A percentile compares a stretch with the other conserved stretches of the same genome.
Evolutionary conservation across 805 yeast species (phyloP).

Genomic region (Myxozyma mucilagina): DNA sequence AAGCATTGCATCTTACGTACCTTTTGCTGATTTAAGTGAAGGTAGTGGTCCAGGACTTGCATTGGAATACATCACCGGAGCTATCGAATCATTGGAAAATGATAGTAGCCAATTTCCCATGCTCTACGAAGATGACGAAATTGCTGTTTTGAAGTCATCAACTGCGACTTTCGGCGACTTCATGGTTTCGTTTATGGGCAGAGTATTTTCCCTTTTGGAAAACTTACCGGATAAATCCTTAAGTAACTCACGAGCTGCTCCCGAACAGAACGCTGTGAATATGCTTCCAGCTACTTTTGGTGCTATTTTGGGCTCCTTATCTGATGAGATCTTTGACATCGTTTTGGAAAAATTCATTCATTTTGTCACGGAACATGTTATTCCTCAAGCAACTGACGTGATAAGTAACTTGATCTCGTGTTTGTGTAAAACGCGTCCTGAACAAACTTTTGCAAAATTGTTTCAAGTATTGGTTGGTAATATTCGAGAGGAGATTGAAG

Average conservation of each 20-base stretch:
- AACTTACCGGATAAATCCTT: slow-evolving; percentile 61
- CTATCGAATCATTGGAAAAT: slow-evolving; percentile 55
- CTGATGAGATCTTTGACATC: slow-evolving; percentile 36
- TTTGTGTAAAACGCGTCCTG: slow-evolving; percentile 64
- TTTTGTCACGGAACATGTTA: slow-evolving; percentile 60
- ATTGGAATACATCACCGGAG: slow-evolving; percentile 63
- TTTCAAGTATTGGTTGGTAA: slow-evolving; percentile 50
- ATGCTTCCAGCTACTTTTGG: slow-evolving; percentile 44
- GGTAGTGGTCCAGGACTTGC: slow-evolving; percentile 43
- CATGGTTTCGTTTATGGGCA: slow-evolving; percentile 55
- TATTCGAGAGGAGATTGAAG: slow-evolving; percentile 65
- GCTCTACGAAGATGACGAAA: slow-evolving; percentile 46
- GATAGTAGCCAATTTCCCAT: slow-evolving; percentile 3
- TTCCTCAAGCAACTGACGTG: slow-evolving; percentile 59
- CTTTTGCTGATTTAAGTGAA: slow-evolving; percentile 61
- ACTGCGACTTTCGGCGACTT: slow-evolving; percentile 68
- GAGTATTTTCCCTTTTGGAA: slow-evolving; percentile 65
- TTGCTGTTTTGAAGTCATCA: slow-evolving; percentile 68
- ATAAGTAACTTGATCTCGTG: slow-evolving; percentile 73
- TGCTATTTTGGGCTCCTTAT: slow-evolving; percentile 39
- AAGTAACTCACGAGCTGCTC: slow-evolving; percentile 42
- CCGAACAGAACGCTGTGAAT: slow-evolving; percentile 52
- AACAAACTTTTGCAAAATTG: slow-evolving; percentile 47
- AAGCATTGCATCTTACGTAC: slow-evolving; percentile 68
- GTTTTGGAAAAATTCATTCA: slow-evolving; percentile 42